These are phyloP conservation scores for Fusarium austroafricanum DNA, from an alignment of 2,329 filamentous ascomycete species.

Conservation along the genomic window DNA sequence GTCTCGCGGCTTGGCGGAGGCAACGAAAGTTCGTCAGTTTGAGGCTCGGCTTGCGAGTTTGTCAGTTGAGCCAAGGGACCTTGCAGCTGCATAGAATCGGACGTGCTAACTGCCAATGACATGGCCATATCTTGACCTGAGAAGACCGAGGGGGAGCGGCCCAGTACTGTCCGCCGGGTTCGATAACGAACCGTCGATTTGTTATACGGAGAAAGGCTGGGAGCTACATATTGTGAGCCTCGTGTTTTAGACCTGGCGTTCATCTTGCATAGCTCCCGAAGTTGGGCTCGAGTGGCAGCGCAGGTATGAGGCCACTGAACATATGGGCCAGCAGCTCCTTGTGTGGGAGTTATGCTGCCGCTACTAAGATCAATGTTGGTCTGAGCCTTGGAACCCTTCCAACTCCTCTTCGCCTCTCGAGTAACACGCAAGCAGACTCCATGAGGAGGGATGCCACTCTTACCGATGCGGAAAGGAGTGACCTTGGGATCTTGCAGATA, in stretches of 20 bases:
- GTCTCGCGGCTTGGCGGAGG: slow-evolving; percentile 36
- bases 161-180: slow-evolving; percentile 62
- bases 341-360: slow-evolving; percentile 67
- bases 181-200: slow-evolving; percentile 62
- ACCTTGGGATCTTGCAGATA: slow-evolving; percentile 76
- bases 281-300: slow-evolving; percentile 70
- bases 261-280: slow-evolving; percentile 71
- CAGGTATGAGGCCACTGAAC: slow-evolving; percentile 73
- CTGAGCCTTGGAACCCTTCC: slow-evolving; percentile 69
- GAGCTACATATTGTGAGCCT: slow-evolving; percentile 60
- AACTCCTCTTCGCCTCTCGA: slow-evolving; percentile 73
- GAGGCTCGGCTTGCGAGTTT: slow-evolving; percentile 51
- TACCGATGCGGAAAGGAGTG: slow-evolving; percentile 72
- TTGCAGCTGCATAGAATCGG: slow-evolving; percentile 72
- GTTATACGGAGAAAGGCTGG: slow-evolving; percentile 67
- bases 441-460: slow-evolving; percentile 71
- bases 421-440: slow-evolving; percentile 74
- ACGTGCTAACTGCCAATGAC: slow-evolving; percentile 71
- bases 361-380: slow-evolving; percentile 55
- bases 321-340: slow-evolving; percentile 58
- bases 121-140: slow-evolving; percentile 71
- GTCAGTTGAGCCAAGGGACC: slow-evolving; percentile 71
- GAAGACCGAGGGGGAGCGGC: slow-evolving; percentile 62
- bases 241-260: slow-evolving; percentile 61
- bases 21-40: slow-evolving; percentile 38